Base-by-base conservation (phyloP, 257 asterid genomes). In the Gentiana dahurica region DNA sequence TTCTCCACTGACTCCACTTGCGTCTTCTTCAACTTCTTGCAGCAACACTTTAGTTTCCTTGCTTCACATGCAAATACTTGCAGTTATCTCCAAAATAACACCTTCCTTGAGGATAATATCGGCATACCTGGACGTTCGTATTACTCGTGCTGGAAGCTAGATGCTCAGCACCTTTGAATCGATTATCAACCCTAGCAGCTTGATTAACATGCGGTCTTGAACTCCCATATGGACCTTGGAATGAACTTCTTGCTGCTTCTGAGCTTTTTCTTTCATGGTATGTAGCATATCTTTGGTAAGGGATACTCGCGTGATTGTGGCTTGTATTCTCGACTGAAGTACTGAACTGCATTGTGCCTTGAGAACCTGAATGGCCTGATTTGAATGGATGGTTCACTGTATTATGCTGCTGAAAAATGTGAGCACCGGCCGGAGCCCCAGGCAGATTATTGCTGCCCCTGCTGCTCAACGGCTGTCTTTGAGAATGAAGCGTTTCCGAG, bases 21-120 rank as follows among this genome's bases (percentile, higher is more conserved):
- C 24, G 24, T 24, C 24, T 24, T 24, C 24, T 24, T 41, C 46
- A 41, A 7, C 46, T 5, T 41, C 9, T 5, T 1, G 46, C 46
- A 41, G 46, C 46, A 1, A 7, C 46, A 41, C 24, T 51, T 33
- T 37, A 39, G 8, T 47, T 62, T 53, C 53, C 32, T 45, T 44
- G 5, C 10, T 10, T 34, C 43, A 63, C 82, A 64, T 89, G 97
- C 62, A 59, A 63, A 59, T 59, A 71, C 75, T 54, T 83, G 76
- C 97, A 86, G 54, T 67, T 79, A 32, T 76, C 77, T 51, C 94
- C 95, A 74, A 58, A 89, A 43, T 70, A 32, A 58, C 95, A 86
- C 66, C 76, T 75, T 61, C 97, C 92, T 70, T 55, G 77, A 57
- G 67, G 71, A 73, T 68, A 86, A 53, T 74, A 73, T 41, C 69